Evolutionary conservation across 2,329 filamentous ascomycete genomes (phyloP).

Genomic region (Cladophialophora exuberans): DNA sequence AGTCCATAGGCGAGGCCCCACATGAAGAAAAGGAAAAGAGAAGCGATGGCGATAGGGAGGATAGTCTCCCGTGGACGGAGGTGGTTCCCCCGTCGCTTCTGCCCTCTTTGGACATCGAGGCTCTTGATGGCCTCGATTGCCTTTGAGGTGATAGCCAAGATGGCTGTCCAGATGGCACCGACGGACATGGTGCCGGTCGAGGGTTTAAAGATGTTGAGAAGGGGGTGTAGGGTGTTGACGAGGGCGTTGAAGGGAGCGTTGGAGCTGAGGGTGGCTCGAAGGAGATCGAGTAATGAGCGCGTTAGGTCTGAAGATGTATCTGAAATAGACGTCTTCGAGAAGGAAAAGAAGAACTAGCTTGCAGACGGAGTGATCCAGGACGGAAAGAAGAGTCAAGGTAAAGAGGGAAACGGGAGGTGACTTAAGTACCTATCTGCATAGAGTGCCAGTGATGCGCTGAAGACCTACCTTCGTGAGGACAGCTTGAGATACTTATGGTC

Average conservation of each 20-base stretch:
- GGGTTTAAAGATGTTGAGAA: background rate
- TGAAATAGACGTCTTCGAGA: background rate
- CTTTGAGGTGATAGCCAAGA: conserved; percentile 59
- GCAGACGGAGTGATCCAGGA: background rate
- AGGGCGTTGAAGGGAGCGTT: no score
- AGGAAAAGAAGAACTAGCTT: background rate
- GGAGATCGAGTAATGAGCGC: background rate
- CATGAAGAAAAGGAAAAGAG: conserved; percentile 50
- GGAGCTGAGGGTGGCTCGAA: no score
- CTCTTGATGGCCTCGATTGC: conserved; percentile 49
- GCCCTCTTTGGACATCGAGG: conserved; percentile 29
- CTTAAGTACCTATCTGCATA: background rate
- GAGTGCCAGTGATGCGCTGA: no score
- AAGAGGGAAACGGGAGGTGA: background rate
- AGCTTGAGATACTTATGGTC: no score
- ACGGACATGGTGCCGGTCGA: no score
- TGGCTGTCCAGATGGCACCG: no score
- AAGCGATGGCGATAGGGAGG: conserved; percentile 26
- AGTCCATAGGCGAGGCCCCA: conserved; percentile 59
- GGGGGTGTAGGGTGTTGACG: background rate
- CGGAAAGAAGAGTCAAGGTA: background rate
- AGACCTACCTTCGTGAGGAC: no score
- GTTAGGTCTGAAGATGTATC: background rate
- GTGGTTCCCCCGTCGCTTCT: conserved; percentile 1
- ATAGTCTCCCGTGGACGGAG: conserved; percentile 21